These are phyloP conservation scores for Trichoderma guizhouense DNA, from an alignment of 2,329 filamentous ascomycete species.

Conservation along the genomic window DNA sequence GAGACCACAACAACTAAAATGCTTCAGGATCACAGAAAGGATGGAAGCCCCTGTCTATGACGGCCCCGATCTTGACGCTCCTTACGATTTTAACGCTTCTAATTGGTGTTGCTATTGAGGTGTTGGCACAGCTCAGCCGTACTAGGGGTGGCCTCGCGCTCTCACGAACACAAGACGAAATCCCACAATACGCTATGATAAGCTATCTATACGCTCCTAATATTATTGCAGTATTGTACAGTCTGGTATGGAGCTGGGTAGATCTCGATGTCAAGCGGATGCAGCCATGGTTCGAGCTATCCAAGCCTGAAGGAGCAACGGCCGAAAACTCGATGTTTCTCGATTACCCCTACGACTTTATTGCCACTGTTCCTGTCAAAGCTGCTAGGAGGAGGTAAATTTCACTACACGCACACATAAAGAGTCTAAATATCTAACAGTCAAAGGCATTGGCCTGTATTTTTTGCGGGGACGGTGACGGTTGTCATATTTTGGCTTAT, in stretches of 20 bases:
- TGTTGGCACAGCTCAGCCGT: conserved; percentile 35
- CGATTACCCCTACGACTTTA: conserved; percentile 48
- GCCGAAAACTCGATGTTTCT: conserved; percentile 48
- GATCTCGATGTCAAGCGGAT: conserved; percentile 57
- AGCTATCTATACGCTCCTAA: conserved; percentile 53
- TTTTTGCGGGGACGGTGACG: conserved; percentile 40
- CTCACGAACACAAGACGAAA: conserved; percentile 21
- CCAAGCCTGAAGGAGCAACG: conserved; percentile 40
- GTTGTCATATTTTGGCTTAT: conserved; percentile 53
- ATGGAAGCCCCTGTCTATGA: not conserved
- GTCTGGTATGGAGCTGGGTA: conserved; percentile 56
- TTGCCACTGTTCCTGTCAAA: conserved; percentile 31
- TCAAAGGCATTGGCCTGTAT: conserved; percentile 33
- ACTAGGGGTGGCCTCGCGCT: conserved; percentile 40
- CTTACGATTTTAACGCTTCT: not conserved
- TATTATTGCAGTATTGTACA: conserved; percentile 51
- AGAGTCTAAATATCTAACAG: not conserved
- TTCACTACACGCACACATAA: too few species aligned
- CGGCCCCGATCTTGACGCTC: not conserved
- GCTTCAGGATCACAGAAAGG: not conserved
- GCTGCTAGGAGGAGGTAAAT: conserved; percentile 27
- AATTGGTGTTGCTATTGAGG: not conserved
- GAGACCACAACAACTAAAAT: too few species aligned
- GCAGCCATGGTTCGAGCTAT: conserved; percentile 59
- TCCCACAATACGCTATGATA: conserved; percentile 37